Evolutionary conservation across 257 asterid species (phyloP).

Genomic region (Mitragyna speciosa): DNA sequence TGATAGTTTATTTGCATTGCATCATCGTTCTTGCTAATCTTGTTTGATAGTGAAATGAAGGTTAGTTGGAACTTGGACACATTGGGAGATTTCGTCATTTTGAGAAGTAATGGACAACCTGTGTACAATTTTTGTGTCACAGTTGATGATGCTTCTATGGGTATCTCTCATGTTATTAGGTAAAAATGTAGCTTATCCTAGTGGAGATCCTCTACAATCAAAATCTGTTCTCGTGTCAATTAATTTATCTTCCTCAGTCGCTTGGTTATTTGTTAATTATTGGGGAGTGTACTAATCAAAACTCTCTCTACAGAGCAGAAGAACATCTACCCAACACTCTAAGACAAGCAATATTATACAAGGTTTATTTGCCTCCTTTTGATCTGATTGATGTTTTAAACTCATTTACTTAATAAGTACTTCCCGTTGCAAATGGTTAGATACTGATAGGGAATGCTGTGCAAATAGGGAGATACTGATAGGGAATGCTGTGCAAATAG

Average conservation of each 20-base stretch:
- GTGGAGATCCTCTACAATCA: background rate
- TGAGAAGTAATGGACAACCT: slow-evolving; percentile 99
- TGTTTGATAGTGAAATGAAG: slow-evolving; percentile 63
- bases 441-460: too few relatives aligned
- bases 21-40: slow-evolving; percentile 34
- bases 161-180: slow-evolving; percentile 96
- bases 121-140: slow-evolving; percentile 97
- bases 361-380: slow-evolving; percentile 42
- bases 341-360: slow-evolving; percentile 89
- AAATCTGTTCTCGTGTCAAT: background rate
- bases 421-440: slow-evolving; percentile 23
- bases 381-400: background rate
- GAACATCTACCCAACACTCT: slow-evolving; percentile 97
- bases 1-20: slow-evolving; percentile 10
- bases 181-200: slow-evolving; percentile 20
- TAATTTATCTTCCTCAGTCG: background rate
- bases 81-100: slow-evolving; percentile 95
- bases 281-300: slow-evolving; percentile 18
- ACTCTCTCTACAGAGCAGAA: slow-evolving; percentile 72
- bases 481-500: too few relatives aligned
- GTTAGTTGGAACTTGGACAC: slow-evolving; percentile 90
- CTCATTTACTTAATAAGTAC: slow-evolving; percentile 3
- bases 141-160: slow-evolving; percentile 98
- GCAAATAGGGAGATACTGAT: too few relatives aligned
- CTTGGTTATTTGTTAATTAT: slow-evolving; percentile 13